These are phyloP conservation scores for Candida fluviatilis DNA, from an alignment of 805 yeast genomes.

Conservation along the genomic window DNA sequence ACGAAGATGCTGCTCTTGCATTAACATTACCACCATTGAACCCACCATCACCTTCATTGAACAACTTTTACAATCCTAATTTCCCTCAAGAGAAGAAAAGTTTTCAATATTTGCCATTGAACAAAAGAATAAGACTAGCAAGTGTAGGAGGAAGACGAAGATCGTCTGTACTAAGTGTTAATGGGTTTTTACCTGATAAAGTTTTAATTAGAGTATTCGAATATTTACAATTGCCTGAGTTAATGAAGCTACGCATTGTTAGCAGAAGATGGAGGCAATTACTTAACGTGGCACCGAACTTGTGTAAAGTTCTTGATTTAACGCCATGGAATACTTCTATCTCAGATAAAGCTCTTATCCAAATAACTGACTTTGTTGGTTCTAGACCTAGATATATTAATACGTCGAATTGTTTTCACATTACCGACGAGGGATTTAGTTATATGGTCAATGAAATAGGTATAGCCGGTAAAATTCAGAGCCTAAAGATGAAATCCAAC, in stretches of 20 bases:
- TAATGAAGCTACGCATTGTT: conserved; percentile 56
- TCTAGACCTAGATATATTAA: conserved; percentile 58
- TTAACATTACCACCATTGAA: conserved; percentile 34
- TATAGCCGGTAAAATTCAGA: conserved; percentile 53
- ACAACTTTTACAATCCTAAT: conserved; percentile 24
- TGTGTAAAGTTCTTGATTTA: conserved; percentile 52
- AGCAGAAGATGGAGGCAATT: conserved; percentile 69
- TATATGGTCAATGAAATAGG: conserved; percentile 70
- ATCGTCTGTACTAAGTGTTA: conserved; percentile 51
- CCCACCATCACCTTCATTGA: conserved; percentile 30
- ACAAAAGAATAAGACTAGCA: conserved; percentile 48
- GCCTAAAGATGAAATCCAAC: conserved; percentile 58
- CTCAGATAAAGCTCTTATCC: conserved; percentile 51
- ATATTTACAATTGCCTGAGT: conserved; percentile 49
- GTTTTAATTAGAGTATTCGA: conserved; percentile 52
- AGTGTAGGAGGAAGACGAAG: conserved; percentile 45
- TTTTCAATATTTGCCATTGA: conserved; percentile 53
- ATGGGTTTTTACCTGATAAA: conserved; percentile 59
- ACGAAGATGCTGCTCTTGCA: background rate
- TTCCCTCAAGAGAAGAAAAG: conserved; percentile 13
- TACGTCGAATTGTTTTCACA: conserved; percentile 70
- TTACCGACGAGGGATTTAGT: conserved; percentile 72
- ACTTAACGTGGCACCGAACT: conserved; percentile 50
- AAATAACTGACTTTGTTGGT: conserved; percentile 68
- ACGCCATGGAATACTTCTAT: conserved; percentile 59